Percentiles rank a stretch among this genome's conserved stretches.
Evolutionary conservation across 2,329 filamentous ascomycete genomes (phyloP).

Genomic region (Scolecobasidium constrictum): DNA sequence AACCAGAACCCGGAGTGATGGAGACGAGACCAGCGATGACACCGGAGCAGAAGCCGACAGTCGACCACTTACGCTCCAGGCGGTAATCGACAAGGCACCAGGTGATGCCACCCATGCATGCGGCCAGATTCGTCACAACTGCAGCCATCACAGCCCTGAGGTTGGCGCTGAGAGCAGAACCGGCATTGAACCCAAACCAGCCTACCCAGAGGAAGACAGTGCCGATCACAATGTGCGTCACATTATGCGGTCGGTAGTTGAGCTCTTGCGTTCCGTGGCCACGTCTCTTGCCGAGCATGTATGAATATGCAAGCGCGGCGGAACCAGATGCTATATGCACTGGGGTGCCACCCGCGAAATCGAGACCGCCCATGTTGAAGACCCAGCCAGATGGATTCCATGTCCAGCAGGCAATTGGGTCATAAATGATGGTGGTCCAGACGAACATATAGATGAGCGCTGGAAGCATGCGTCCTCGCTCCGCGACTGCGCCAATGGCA

Average conservation of each 20-base stretch:
- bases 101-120: slow-evolving; percentile 73
- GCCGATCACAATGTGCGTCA: slow-evolving; percentile 83
- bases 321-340: slow-evolving; percentile 79
- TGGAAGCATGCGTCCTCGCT: slow-evolving; percentile 78
- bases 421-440: slow-evolving; percentile 84
- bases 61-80: slow-evolving; percentile 83
- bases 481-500: slow-evolving; percentile 73
- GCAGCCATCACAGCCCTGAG: slow-evolving; percentile 79
- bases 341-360: slow-evolving; percentile 83
- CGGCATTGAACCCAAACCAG: slow-evolving; percentile 93
- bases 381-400: slow-evolving; percentile 82
- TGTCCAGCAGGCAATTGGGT: slow-evolving; percentile 90
- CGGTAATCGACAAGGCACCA: slow-evolving; percentile 87
- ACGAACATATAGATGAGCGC: slow-evolving; percentile 88
- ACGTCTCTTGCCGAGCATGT: slow-evolving; percentile 78
- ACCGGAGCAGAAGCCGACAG: slow-evolving; percentile 85
- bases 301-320: slow-evolving; percentile 77
- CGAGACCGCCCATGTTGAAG: slow-evolving; percentile 66
- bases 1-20: slow-evolving; percentile 82
- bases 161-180: slow-evolving; percentile 71
- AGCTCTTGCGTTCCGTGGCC: slow-evolving; percentile 80
- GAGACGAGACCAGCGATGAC: slow-evolving; percentile 79
- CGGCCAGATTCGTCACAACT: slow-evolving; percentile 75
- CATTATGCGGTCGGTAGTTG: slow-evolving; percentile 87
- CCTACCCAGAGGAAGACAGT: slow-evolving; percentile 93